Evolutionary conservation across 129 eudicot genomes (phyloP).

Genomic region (Flaveria brownii): DNA sequence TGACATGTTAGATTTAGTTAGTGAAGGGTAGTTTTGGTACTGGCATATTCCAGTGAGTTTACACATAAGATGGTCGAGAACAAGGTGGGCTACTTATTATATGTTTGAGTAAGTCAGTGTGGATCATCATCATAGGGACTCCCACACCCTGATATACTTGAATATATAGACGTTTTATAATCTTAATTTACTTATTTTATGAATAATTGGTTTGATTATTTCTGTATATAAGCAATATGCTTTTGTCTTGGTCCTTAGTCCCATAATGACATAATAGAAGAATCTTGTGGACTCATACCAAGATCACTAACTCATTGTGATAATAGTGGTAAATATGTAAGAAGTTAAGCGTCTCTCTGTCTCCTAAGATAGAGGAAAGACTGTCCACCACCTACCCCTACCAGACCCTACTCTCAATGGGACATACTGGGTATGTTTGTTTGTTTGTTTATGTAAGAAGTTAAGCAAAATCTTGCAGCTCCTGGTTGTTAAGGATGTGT

Average conservation of each 20-base stretch:
- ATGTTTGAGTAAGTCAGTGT: neutral
- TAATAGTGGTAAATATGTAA: neutral
- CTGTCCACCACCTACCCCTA: too few relatives aligned
- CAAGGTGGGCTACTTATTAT: neutral
- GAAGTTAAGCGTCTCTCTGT: neutral
- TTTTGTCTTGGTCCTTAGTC: neutral
- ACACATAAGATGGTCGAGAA: neutral
- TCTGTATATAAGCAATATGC: neutral
- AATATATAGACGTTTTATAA: neutral
- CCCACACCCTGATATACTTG: neutral
- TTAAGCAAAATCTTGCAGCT: neutral
- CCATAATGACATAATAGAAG: neutral
- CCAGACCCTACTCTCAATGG: too few relatives aligned
- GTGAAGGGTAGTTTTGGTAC: neutral
- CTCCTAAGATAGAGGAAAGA: too few relatives aligned
- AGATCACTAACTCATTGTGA: neutral
- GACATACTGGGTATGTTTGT: too few relatives aligned
- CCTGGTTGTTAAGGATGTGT: too few relatives aligned
- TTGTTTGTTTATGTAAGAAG: neutral
- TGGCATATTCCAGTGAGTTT: neutral
- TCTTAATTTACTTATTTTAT: neutral
- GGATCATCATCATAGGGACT: neutral
- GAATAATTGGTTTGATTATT: neutral
- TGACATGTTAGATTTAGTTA: neutral
- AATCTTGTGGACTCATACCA: neutral